Percentiles rank a stretch among this genome's conserved stretches.
Evolutionary conservation across 805 yeast genomes (phyloP).

Genomic region (Wickerhamomyces silvicola): DNA sequence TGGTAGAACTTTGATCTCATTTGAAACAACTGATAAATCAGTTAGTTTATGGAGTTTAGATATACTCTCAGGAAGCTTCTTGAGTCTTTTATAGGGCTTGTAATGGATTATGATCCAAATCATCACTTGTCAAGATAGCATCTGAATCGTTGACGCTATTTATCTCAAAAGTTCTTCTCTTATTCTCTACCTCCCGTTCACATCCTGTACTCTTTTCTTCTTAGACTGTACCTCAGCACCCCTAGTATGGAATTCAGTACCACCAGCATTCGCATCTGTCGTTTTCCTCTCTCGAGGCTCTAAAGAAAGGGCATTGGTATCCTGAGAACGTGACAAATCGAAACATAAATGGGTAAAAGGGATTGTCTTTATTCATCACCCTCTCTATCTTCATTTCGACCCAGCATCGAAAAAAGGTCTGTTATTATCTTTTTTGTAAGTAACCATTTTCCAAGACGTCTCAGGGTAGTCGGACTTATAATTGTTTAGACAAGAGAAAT

Average conservation of each 20-base stretch:
- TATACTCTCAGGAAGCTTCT: constrained; percentile 41
- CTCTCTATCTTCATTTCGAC: too few relatives aligned
- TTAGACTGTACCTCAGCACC: constrained; percentile 3
- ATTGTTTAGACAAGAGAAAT: too few relatives aligned
- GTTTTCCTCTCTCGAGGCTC: constrained; percentile 34
- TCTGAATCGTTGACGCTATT: constrained; percentile 15
- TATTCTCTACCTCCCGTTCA: constrained; percentile 10
- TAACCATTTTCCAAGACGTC: too few relatives aligned
- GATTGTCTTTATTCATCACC: constrained; percentile 10
- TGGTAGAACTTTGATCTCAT: constrained; percentile 46
- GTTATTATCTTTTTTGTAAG: too few relatives aligned
- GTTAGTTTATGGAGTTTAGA: constrained; percentile 34
- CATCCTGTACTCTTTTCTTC: constrained; percentile 15
- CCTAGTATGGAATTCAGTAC: constrained; percentile 36
- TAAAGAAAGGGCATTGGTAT: constrained; percentile 27
- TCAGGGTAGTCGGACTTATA: too few relatives aligned
- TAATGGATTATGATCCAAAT: constrained; percentile 1
- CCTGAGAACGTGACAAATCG: constrained; percentile 30
- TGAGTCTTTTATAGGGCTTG: constrained; percentile 35
- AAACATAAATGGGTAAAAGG: constrained; percentile 45
- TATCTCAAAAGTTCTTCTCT: constrained; percentile 10
- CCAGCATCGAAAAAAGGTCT: too few relatives aligned
- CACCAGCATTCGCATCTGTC: constrained; percentile 38
- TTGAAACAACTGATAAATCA: constrained; percentile 47
- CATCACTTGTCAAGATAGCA: constrained; percentile 16